Percentiles rank a stretch among this genome's conserved stretches.
Evolutionary conservation across 202 grass and related monocot species (phyloP).

Genomic region (Setaria viridis): DNA sequence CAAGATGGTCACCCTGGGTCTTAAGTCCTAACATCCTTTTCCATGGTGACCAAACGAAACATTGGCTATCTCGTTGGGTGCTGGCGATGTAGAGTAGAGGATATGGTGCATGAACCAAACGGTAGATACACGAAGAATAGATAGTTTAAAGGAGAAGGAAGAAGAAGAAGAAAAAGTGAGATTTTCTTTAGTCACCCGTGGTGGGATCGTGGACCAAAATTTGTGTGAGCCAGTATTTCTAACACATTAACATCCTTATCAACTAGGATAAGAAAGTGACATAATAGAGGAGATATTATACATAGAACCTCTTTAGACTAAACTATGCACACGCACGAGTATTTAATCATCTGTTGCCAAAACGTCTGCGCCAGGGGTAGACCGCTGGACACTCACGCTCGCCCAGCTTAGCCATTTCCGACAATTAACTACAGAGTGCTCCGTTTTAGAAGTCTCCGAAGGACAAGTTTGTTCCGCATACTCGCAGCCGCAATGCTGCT

Average conservation of each 20-base stretch:
- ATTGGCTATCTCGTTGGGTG: too few species aligned
- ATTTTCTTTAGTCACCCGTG: not conserved
- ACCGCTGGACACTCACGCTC: not conserved
- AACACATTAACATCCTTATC: not conserved
- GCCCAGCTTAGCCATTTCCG: not conserved
- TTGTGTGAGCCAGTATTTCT: not conserved
- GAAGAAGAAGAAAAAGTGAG: not conserved
- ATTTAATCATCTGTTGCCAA: slow-evolving; percentile 4
- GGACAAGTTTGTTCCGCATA: not conserved
- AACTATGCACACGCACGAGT: not conserved
- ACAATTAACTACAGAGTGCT: too few species aligned
- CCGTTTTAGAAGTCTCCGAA: slow-evolving; percentile 1
- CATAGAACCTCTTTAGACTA: not conserved
- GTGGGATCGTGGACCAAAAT: not conserved
- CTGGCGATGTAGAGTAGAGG: too few species aligned
- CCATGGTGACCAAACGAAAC: too few species aligned
- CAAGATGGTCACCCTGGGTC: too few species aligned
- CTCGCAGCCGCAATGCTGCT: slow-evolving; percentile 8
- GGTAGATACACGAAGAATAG: too few species aligned
- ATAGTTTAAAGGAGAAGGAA: not conserved
- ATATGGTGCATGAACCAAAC: too few species aligned
- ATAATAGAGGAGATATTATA: not conserved
- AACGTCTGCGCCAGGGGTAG: not conserved
- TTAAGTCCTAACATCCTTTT: too few species aligned
- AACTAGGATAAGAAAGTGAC: slow-evolving; percentile 12